A percentile compares a stretch with the other conserved stretches of the same genome.
phyloP scores from a whole-genome alignment of 441 rosid genomes.

The Manihot esculenta region DNA sequence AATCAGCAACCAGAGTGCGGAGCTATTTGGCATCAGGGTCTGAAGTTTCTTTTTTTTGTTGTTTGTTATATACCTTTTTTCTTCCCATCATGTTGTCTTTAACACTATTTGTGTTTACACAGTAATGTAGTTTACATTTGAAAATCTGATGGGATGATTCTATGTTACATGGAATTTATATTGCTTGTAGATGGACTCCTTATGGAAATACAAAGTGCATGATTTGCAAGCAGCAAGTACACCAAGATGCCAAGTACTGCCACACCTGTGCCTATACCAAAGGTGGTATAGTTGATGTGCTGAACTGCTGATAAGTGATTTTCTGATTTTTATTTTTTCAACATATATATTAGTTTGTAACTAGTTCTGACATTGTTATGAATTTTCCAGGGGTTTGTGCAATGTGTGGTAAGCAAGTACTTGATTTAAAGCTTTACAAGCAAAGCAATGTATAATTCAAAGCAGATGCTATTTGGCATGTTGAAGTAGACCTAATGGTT shows the following conservation, averaged over 20 bases:
- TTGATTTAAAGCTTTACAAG: slow-evolving; percentile 90
- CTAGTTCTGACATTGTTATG: slow-evolving; percentile 5
- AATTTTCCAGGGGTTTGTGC: slow-evolving; percentile 75
- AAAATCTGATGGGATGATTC: not conserved
- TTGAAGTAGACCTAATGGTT: not conserved
- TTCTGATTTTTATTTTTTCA: not conserved
- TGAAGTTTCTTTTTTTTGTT: not conserved
- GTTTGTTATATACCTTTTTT: not conserved
- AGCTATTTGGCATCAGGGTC: not conserved
- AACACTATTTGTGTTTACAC: not conserved
- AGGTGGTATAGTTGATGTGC: slow-evolving; percentile 41
- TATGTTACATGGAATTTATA: not conserved
- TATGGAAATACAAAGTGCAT: slow-evolving; percentile 84
- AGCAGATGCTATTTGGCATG: not conserved
- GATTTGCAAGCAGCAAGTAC: slow-evolving; percentile 97
- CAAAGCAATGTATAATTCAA: slow-evolving; percentile 75
- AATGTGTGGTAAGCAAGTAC: slow-evolving; percentile 97
- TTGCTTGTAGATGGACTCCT: slow-evolving; percentile 76
- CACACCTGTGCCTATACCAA: slow-evolving; percentile 94
- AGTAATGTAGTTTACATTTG: not conserved
- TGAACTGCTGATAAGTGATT: slow-evolving; percentile 9
- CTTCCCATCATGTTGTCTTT: not conserved
- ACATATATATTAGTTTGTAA: not conserved
- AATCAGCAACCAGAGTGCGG: no score
- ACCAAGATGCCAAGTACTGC: slow-evolving; percentile 93